phyloP scores from a whole-genome alignment of 495 filamentous ascomycete species.

The Neurospora sp. region DNA sequence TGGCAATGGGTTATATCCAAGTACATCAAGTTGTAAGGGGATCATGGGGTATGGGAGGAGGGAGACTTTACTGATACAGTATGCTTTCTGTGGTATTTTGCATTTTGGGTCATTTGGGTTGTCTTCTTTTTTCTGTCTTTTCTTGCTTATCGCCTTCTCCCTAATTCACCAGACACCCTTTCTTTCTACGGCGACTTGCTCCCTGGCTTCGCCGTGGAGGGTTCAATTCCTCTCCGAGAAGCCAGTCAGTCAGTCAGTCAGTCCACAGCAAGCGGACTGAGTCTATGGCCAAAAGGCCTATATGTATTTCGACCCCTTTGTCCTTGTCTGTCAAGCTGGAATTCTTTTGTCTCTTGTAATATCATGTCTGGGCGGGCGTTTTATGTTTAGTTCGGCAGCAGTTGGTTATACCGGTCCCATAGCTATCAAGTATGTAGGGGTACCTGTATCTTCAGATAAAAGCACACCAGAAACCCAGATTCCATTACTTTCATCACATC shows the following conservation, averaged over 20 bases:
- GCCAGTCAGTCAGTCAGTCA: neutral
- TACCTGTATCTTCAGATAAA: neutral
- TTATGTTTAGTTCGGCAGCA: neutral
- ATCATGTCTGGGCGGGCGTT: neutral
- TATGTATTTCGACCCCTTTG: neutral
- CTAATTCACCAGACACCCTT: neutral
- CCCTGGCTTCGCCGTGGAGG: neutral
- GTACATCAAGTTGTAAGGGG: neutral
- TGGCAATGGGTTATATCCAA: neutral
- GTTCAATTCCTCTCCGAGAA: neutral
- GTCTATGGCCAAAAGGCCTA: neutral
- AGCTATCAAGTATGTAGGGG: neutral
- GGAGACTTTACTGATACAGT: neutral
- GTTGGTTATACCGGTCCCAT: neutral
- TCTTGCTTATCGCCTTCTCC: neutral
- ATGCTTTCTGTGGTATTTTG: neutral
- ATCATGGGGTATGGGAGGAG: neutral
- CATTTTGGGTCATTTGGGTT: neutral
- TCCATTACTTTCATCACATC: neutral
- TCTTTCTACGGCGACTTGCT: neutral
- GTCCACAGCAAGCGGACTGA: neutral
- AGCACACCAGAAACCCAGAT: neutral
- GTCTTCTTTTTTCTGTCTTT: neutral
- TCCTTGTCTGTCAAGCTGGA: neutral
- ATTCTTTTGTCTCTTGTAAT: neutral